Evolutionary conservation across 2,329 filamentous ascomycete genomes (phyloP), one percentile per base, ranked within the genome.

Genomic region (Botrytis cinerea): DNA sequence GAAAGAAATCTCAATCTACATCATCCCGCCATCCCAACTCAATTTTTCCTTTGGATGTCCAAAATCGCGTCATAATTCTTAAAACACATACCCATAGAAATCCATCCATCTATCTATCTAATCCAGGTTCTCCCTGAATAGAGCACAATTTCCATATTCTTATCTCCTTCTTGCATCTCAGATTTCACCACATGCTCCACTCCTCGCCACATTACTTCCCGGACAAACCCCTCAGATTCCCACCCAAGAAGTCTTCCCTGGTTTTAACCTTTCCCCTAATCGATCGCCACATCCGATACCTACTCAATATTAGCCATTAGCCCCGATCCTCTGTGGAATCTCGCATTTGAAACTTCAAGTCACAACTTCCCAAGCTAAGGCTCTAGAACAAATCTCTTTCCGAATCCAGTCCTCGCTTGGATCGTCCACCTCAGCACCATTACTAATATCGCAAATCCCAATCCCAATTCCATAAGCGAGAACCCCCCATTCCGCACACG

Each of bases 401-500:
- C 66, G 43, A 69, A 28, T 40, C 35, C 48, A 69, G 12, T 18
- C 66, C 7, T 18, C 48, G 20, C 32, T 57, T 22, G 22, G 32
- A 57, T 69, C 57, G 25, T 69, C 25, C 20, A 14, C 46, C 7
- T 40, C 28, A 2, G 43, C 6, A 45, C 16, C 7, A 1, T 1
- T 45, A 38, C 38, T 9, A 1, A 32, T 40, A 25, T 64, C 25
- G 14, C 45, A n/a, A n/a, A 28, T 32, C 35, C 4, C 43, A 35
- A 32, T 32, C 32, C 32, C 32, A 32, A 20, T 57, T 9, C 28
- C 20, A 38, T 38, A 14, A n/a, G 28, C 10, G 7, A 62, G 18
- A 32, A 62, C 48, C 25, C 68, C 57, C 46, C 45, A 48, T 28
- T 61, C 43, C 59, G 22, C 46, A 61, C 60, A 70, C 25, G 61